Evolutionary conservation across 805 yeast species (phyloP).

Genomic region (Teunomyces kruisii): DNA sequence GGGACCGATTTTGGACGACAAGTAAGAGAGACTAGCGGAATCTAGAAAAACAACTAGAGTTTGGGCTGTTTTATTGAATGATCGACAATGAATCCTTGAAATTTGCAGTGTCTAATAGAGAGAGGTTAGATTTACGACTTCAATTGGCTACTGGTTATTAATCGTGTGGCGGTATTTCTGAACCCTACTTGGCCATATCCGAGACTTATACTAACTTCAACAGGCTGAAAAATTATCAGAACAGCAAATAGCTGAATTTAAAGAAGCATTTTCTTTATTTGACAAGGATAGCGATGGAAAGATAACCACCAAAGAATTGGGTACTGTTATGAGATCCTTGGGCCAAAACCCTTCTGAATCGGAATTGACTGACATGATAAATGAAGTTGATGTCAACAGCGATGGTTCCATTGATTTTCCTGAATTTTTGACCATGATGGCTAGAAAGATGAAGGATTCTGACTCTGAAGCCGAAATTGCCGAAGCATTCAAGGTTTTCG

Average conservation of each 20-base stretch:
- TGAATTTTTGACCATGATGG: conserved; percentile 45
- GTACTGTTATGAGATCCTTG: conserved; percentile 98
- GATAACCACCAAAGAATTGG: conserved; percentile 92
- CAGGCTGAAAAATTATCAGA: conserved; percentile 89
- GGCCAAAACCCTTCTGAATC: conserved; percentile 97
- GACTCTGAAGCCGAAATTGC: conserved; percentile 96
- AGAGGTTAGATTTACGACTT: too few species aligned
- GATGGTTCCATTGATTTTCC: conserved; percentile 67
- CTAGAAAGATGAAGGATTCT: conserved; percentile 83
- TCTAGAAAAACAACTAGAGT: too few species aligned
- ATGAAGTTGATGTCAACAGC: conserved; percentile 94
- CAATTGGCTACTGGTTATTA: neutral
- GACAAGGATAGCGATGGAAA: conserved; percentile 97
- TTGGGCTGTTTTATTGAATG: too few species aligned
- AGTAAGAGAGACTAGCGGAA: too few species aligned
- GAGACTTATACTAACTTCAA: neutral
- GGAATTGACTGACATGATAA: conserved; percentile 94
- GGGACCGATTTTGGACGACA: too few species aligned
- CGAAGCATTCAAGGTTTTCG: conserved; percentile 98
- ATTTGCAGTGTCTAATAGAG: too few species aligned
- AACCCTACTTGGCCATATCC: too few species aligned
- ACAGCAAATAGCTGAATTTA: conserved; percentile 94
- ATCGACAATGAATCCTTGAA: too few species aligned
- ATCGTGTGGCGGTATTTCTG: neutral
- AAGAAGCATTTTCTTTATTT: conserved; percentile 95